These are phyloP conservation scores for Gossypium mustelinum DNA, from an alignment of 345 rosid species.

Conservation along the genomic window DNA sequence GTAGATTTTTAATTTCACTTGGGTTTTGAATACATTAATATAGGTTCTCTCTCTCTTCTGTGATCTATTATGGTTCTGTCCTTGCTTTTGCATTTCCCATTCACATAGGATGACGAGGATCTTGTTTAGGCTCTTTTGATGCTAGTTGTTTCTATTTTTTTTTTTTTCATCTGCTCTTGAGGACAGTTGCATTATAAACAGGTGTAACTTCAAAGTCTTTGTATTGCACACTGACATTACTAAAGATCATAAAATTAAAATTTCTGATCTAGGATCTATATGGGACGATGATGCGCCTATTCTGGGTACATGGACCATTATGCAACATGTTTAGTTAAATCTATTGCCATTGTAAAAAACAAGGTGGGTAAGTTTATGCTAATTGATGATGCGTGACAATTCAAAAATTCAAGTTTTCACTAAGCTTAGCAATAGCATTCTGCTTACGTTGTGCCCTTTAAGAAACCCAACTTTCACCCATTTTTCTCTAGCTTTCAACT, in stretches of 20 bases:
- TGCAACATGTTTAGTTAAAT: background rate
- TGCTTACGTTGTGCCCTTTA: background rate
- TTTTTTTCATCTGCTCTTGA: background rate
- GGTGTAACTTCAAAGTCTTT: background rate
- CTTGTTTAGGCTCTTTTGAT: background rate
- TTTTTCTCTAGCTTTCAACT: background rate
- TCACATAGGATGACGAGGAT: background rate
- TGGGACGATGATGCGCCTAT: background rate
- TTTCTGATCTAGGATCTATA: background rate
- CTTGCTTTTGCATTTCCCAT: background rate
- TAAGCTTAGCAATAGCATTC: background rate
- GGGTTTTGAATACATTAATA: background rate
- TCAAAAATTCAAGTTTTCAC: background rate
- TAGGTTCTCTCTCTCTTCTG: background rate
- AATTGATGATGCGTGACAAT: background rate
- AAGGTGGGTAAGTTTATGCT: background rate
- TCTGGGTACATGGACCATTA: background rate
- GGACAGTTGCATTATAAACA: too few relatives aligned
- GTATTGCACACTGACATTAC: background rate
- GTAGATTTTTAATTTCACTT: background rate
- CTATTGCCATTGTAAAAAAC: background rate
- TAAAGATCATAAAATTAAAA: background rate
- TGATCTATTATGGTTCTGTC: background rate
- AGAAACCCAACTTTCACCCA: background rate
- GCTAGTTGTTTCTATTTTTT: background rate